Evolutionary conservation across 2,329 filamentous ascomycete genomes (phyloP), one percentile per base, ranked within the genome.

Genomic region (Plenodomus biglobosus): DNA sequence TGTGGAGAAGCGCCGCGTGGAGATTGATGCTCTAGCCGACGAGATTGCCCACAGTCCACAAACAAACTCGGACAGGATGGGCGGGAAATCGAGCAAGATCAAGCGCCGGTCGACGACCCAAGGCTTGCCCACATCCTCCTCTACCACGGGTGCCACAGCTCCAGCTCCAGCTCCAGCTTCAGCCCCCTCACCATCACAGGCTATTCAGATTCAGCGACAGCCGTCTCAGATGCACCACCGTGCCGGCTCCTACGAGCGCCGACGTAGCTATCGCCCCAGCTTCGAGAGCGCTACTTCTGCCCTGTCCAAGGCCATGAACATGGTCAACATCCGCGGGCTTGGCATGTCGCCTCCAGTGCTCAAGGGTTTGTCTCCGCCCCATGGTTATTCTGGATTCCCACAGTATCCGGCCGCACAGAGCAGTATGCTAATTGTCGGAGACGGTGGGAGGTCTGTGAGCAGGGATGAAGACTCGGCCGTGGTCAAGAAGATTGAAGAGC

Each of bases 1-100:
- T 20, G 90, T 99, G 11, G 94, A 99, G 75, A 96, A 96, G 76
- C 85, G 87, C 56, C 88, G 91, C 17, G 92, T 99, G 10, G 92
- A 97, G 71, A 92, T 99, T 42, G 97, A 99, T 70, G 94, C 94
- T 2, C 87, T 99, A 64, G 94, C 94, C 18, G 94, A 99, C 71
- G 92, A 97, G 73, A 78, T 99, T 66, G 92, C 90, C 38, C 88
- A 91, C 43, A 92, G 88, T 64, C 88, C 88, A 40, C 85, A 85
- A 41, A 62, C 62, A 19, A 68, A 78, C 50, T 70, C 80, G 56
- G 71, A 78, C 30, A 68, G 70, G 18, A 66, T 72, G 19, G 67
- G 75, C 22, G 78, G 81, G 36, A 81, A 85, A 53, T 75, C 82
- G 8, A 83, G 83, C 8, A 78, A 83, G 18, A 83, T 94, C 65